Conservation (phyloP, 2,329 filamentous ascomycete species). For the Akanthomyces lecanii region DNA sequence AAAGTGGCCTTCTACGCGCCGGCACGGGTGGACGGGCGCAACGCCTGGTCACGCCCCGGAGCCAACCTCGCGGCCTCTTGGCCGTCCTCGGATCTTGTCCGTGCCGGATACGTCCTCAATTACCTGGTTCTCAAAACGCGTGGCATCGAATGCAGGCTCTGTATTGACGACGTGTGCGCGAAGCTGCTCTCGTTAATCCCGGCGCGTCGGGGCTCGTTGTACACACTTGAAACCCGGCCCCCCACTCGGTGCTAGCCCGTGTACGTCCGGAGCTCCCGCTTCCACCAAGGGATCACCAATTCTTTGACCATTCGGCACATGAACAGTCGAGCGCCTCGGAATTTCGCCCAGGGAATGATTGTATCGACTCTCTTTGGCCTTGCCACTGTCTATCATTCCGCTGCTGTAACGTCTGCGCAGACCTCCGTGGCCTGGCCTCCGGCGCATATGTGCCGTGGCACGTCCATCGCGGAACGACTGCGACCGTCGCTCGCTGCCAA, state of each 20-base stretch:
- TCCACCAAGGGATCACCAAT: too few relatives aligned
- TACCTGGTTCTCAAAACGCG: background rate
- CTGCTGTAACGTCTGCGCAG: too few relatives aligned
- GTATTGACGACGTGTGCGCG: background rate
- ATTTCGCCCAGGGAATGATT: too few relatives aligned
- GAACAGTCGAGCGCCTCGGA: background rate
- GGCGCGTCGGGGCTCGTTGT: background rate
- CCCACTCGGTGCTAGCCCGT: constrained; percentile 5
- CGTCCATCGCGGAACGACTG: too few relatives aligned
- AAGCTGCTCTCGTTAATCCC: background rate
- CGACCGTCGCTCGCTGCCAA: too few relatives aligned
- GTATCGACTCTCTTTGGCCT: too few relatives aligned
- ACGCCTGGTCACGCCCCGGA: background rate
- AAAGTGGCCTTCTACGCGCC: too few relatives aligned
- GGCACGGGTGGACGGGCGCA: background rate
- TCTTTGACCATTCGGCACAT: background rate
- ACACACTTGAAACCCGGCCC: background rate
- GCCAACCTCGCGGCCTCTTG: background rate
- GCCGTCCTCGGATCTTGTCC: too few relatives aligned
- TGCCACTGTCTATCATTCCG: too few relatives aligned
- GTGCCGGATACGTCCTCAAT: background rate
- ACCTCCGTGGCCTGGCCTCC: too few relatives aligned
- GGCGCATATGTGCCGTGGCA: too few relatives aligned
- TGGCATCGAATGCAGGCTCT: background rate
- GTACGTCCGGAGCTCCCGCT: constrained; percentile 4